Base-by-base conservation (phyloP, 176 grass and related monocot species). In the Aegilops umbellulata region DNA sequence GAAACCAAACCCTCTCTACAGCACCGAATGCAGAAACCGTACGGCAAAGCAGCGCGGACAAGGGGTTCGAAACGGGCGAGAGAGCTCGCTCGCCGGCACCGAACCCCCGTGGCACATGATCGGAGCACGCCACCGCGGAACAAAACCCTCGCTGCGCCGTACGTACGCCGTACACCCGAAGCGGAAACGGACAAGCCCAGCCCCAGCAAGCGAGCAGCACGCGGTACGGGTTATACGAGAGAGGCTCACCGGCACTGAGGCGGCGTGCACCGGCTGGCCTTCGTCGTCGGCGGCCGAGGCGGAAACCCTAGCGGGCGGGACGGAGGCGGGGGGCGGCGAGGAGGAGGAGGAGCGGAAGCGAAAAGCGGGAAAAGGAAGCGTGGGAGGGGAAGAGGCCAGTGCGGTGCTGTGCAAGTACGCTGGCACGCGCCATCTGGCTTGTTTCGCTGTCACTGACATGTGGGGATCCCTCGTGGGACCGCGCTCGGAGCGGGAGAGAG, bases 311-410 rank as follows among this genome's bases (percentile, higher is more conserved):
- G 73, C 25, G 73, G 72, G 7, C n/a, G 42, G 24, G 70, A 42
- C 55, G 60, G 10, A 8, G 60, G 60, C n/a, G n/a, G n/a, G n/a
- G 67, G 71, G 71, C 38, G 71, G 23, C 23, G 71, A 29, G 23
- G 71, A 47, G 41, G 71, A 47, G 41, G 71, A 49, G n/a, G 70
- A 44, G 69, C 22, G 22, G 42, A 29, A 17, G 72, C 42, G 0
- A 49, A 29, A 75, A 76, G 73, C 73, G 73, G 73, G 73, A 76
- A 76, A 76, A 76, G 36, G 69, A 53, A 53, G 44, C 73, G 73
- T 76, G 71, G 71, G 44, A 74, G 41, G 39, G 73, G 73, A 74
- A 25, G 71, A 74, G 41, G 71, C 24, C 41, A 74, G 71, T 24
- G 10, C 60, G 60, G 60, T 57, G 53, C 20, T 8, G 55, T 58